Base-by-base conservation (phyloP, 2,329 filamentous ascomycete genomes). In the Fusarium equiseti region DNA sequence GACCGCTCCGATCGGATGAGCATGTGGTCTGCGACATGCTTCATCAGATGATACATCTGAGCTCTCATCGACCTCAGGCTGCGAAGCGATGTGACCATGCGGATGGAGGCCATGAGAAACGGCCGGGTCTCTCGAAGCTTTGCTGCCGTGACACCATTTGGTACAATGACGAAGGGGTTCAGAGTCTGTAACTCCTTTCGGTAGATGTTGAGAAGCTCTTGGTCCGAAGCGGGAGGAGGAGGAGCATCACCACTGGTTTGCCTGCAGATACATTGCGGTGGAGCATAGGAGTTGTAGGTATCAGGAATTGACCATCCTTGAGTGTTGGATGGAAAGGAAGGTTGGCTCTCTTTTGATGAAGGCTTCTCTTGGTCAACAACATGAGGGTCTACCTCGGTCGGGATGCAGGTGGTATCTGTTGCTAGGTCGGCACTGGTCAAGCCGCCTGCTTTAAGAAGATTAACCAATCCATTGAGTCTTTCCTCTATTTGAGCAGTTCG, bases 401-500 rank as follows among this genome's bases (percentile, higher is more conserved):
- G 74, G 32, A 77, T 75, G 45, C 75, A 76, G 13, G 73, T 76
- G 12, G 76, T 75, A 11, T 77, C 72, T 5, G 73, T 67, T 22
- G 74, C 69, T 2, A 71, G 62, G 8, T 76, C 73, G 1, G 68
- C 59, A 10, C 65, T 71, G 8, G 68, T 68, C 13, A 83, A 66
- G 6, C 83, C 82, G 7, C 82, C 81, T 4, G 83, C 82, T 35
- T 82, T 82, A 4, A 87, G 78, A 0, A 85, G 77, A 53, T 83
- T 83, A 24, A 86, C 82, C 2, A 87, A 78, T 20, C 83, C 84
- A 64, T 87, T 84, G 10, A 87, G 75, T 9, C 82, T 80, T 59
- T 86, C 81, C 63, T 86, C 85, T 16, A 87, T 82, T 60, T 86
- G 84, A 1, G 83, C 81, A 5, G 85, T 86, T 72, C 80, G 82